phyloP scores from a whole-genome alignment of 176 grass and related monocot species.

The Triticum urartu region DNA sequence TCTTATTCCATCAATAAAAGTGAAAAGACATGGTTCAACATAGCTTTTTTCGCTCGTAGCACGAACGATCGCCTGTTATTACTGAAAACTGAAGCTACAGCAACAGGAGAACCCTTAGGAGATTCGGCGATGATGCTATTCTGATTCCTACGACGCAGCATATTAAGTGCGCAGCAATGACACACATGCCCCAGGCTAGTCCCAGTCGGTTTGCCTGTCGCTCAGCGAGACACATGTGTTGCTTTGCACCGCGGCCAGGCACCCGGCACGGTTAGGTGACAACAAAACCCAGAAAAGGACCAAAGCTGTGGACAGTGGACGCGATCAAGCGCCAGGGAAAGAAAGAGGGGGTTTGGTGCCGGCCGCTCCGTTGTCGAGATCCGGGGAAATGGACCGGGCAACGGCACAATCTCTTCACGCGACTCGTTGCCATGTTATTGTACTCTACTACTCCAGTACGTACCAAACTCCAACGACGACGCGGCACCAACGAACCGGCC shows the following conservation, averaged over 20 bases:
- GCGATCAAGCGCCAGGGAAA: neutral
- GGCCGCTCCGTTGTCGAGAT: neutral
- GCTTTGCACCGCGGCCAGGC: slow-evolving; percentile 20
- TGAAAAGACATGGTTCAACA: too few relatives aligned
- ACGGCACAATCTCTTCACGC: slow-evolving; percentile 48
- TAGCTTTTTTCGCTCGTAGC: too few relatives aligned
- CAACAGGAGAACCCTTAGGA: neutral
- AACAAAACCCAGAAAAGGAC: neutral
- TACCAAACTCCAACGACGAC: slow-evolving; percentile 49
- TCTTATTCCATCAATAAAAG: too few relatives aligned
- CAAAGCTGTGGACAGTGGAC: neutral
- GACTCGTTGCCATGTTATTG: neutral
- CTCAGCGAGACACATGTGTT: neutral
- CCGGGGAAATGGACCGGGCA: slow-evolving; percentile 19
- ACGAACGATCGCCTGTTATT: neutral
- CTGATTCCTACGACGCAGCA: too few relatives aligned
- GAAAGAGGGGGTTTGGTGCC: neutral
- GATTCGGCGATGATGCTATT: too few relatives aligned
- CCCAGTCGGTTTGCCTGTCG: neutral
- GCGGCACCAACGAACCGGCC: slow-evolving; percentile 20
- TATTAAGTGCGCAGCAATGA: too few relatives aligned
- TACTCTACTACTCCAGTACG: neutral
- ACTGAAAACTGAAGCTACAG: neutral
- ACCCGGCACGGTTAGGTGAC: slow-evolving; percentile 20
- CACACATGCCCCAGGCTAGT: too few relatives aligned